Conservation (phyloP, 2,329 filamentous ascomycete genomes). For the Rutstroemia sp. region DNA sequence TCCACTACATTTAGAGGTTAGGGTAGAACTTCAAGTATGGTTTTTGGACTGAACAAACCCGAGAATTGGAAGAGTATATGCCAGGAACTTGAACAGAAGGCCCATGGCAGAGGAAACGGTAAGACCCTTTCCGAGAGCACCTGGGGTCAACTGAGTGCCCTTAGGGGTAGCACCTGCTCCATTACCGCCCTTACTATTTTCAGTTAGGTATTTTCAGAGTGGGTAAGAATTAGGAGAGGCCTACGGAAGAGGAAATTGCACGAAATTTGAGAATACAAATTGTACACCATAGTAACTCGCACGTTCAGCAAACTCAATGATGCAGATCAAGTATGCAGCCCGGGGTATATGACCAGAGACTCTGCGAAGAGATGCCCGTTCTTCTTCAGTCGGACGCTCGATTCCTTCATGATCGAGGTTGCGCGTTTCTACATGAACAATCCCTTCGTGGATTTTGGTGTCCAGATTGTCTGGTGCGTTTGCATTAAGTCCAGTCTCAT, state of each 20-base stretch:
- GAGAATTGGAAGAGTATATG: slow-evolving; percentile 34
- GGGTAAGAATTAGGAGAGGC: background rate
- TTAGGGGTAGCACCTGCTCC: slow-evolving; percentile 33
- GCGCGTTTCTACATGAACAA: background rate
- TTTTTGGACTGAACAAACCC: slow-evolving; percentile 5
- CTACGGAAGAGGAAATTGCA: slow-evolving; percentile 50
- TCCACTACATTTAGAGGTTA: slow-evolving; percentile 28
- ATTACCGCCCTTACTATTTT: slow-evolving; percentile 30
- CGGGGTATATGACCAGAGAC: slow-evolving; percentile 59
- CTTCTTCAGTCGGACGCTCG: slow-evolving; percentile 44
- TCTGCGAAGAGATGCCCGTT: slow-evolving; percentile 51
- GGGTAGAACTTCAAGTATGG: slow-evolving; percentile 32
- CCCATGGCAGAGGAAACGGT: slow-evolving; percentile 44
- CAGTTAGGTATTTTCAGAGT: background rate
- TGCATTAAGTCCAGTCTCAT: background rate
- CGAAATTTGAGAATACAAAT: slow-evolving; percentile 51
- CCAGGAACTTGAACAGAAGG: slow-evolving; percentile 44
- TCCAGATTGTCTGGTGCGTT: slow-evolving; percentile 2
- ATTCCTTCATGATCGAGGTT: slow-evolving; percentile 6
- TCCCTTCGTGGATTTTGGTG: slow-evolving; percentile 2
- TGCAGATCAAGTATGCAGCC: slow-evolving; percentile 62
- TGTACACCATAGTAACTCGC: slow-evolving; percentile 71
- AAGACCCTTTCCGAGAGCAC: slow-evolving; percentile 52
- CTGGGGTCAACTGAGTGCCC: slow-evolving; percentile 33
- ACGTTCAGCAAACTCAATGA: slow-evolving; percentile 68